Conservation (phyloP, 2,329 filamentous ascomycete genomes). For the Penicillium hesseltinei region DNA sequence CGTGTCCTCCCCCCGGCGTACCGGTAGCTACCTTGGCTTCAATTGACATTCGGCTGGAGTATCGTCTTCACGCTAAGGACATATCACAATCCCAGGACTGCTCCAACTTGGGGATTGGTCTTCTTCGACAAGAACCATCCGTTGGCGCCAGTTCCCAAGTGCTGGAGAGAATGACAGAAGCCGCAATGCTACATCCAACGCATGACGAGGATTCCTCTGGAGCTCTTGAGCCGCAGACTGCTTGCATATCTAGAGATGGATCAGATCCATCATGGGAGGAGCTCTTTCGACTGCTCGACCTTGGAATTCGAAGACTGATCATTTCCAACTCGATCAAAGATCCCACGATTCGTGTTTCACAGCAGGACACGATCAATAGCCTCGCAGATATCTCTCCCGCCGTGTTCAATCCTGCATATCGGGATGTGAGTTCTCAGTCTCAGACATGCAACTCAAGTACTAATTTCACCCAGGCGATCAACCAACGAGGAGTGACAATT, state of each 20-base stretch:
- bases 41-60: conserved; percentile 24
- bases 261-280: background rate
- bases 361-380: conserved; percentile 8
- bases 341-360: background rate
- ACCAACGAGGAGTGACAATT: conserved; percentile 36
- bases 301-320: conserved; percentile 27
- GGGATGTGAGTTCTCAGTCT: conserved; percentile 23
- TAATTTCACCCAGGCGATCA: conserved; percentile 31
- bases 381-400: conserved; percentile 29
- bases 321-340: conserved; percentile 5
- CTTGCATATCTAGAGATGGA: background rate
- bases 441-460: background rate
- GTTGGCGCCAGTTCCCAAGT: too few species aligned
- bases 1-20: conserved; percentile 18
- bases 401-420: conserved; percentile 33
- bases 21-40: conserved; percentile 18
- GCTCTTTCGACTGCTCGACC: conserved; percentile 25
- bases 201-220: background rate
- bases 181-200: background rate
- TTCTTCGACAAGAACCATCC: background rate
- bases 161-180: background rate
- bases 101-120: background rate
- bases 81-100: background rate
- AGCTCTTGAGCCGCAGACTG: background rate
- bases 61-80: background rate